Conservation (phyloP, 2,329 filamentous ascomycete genomes). For the Coniochaeta sp. region DNA sequence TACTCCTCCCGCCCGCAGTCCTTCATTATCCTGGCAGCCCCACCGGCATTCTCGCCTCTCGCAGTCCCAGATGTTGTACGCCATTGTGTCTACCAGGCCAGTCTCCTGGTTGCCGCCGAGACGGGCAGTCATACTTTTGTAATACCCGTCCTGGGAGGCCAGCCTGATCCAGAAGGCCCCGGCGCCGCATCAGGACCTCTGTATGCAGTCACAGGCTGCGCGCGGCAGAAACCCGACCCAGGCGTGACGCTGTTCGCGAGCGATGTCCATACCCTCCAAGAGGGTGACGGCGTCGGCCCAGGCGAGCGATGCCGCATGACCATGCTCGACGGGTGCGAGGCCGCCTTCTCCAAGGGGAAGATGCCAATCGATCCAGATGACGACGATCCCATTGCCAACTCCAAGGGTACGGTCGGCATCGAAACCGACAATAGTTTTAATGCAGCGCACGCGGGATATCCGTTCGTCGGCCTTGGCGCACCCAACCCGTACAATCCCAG, state of each 20-base stretch:
- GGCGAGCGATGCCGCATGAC: background rate
- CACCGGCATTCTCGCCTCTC: background rate
- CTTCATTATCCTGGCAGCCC: background rate
- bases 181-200: background rate
- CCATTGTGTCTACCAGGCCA: background rate
- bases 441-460: background rate
- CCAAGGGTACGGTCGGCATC: background rate
- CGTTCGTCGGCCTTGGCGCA: background rate
- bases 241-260: background rate
- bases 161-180: background rate
- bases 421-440: background rate
- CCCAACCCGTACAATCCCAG: background rate
- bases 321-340: background rate
- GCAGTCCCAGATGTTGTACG: background rate
- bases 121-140: background rate
- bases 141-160: background rate
- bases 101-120: background rate
- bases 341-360: conserved; percentile 2
- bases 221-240: background rate
- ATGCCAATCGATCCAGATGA: conserved; percentile 8
- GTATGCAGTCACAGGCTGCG: background rate
- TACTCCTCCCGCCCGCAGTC: background rate
- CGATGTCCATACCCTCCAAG: background rate
- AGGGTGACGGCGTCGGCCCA: background rate
- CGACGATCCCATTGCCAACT: conserved; percentile 6